Base-by-base conservation (phyloP, 2,329 filamentous ascomycete genomes). In the Pyrenochaeta sp. region DNA sequence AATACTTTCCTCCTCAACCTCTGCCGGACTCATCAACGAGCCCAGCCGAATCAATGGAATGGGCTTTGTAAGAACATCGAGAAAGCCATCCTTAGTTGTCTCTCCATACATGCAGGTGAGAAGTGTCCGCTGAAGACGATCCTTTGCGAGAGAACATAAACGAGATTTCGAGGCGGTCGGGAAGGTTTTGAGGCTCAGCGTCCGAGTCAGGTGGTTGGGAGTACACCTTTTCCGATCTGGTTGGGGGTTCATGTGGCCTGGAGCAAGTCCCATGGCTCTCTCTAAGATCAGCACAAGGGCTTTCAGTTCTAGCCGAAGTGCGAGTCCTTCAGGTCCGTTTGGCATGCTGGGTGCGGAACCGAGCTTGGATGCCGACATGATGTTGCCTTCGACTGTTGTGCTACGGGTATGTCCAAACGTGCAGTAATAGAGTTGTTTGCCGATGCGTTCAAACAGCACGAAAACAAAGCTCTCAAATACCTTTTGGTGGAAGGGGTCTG, bases 401-500 rank as follows among this genome's bases (percentile, higher is more conserved):
- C 51, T 51, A 3, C 63, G 64, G 32, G 65, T 44, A 22, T 55
- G 60, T 4, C 68, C 70, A 40, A 78, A 76, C 0, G 68, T 69
- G 27, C 62, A 65, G 29, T 68, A 62, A 42, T 69, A 76, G 3
- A 77, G 55, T 1, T 61, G 60, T 14, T 63, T 60, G 4, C 74
- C 74, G 1, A 74, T 56, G 14, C 65, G 67, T 17, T 74, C 65
- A 2, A 77, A 56, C 1, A 76, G 45, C 10, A 71, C 53, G 40
- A 69, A 77, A 2, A 71, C 58, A 22, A 75, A 71, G 3, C 73
- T 74, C 58, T 77, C 75, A 38, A 76, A 76, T 1, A 78, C 48
- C 14, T 69, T 55, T 20, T 67, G 66, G 27, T 77, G 73, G 8
- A 61, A 27, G 3, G 57, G 42, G 13, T 65, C 51, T 7, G 61